phyloP scores from a whole-genome alignment of 306 rosid species.

The Quercus variabilis region DNA sequence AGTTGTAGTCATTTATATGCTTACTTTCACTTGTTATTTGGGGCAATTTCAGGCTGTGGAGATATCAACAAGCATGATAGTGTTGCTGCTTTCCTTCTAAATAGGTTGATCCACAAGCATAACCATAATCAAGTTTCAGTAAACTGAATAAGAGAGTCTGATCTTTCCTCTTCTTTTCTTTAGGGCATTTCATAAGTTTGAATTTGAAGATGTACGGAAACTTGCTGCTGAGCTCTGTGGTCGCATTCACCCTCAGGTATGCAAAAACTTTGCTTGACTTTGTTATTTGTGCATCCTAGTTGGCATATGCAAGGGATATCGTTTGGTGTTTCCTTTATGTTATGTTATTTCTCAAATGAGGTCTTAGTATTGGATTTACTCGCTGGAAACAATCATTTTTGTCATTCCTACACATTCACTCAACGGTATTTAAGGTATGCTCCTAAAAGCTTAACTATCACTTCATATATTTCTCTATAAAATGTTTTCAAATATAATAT shows the following conservation, averaged over 20 bases:
- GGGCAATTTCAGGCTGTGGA: conserved; percentile 31
- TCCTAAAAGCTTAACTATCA: background rate
- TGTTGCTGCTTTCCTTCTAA: conserved; percentile 54
- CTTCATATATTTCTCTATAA: no score
- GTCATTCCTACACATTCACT: background rate
- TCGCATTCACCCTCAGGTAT: conserved; percentile 87
- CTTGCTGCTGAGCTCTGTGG: conserved; percentile 95
- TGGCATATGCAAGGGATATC: conserved; percentile 5
- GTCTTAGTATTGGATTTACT: conserved; percentile 6
- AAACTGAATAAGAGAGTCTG: conserved; percentile 17
- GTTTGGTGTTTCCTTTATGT: background rate
- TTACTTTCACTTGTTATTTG: conserved; percentile 8
- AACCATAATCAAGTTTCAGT: conserved; percentile 10
- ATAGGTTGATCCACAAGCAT: conserved; percentile 43
- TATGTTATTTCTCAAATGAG: background rate
- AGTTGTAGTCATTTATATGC: background rate
- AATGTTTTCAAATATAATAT: no score
- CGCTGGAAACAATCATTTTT: conserved; percentile 3
- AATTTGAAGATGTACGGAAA: conserved; percentile 82
- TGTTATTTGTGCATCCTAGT: background rate
- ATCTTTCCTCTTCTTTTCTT: conserved; percentile 2
- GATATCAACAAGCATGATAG: conserved; percentile 43
- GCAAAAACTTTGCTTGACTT: background rate
- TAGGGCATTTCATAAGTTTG: conserved; percentile 73
- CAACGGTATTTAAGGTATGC: background rate